Percentiles rank a stretch among this genome's conserved stretches.
Conservation (phyloP, 768 basidiomycete genomes). For the Lentinula sp. region DNA sequence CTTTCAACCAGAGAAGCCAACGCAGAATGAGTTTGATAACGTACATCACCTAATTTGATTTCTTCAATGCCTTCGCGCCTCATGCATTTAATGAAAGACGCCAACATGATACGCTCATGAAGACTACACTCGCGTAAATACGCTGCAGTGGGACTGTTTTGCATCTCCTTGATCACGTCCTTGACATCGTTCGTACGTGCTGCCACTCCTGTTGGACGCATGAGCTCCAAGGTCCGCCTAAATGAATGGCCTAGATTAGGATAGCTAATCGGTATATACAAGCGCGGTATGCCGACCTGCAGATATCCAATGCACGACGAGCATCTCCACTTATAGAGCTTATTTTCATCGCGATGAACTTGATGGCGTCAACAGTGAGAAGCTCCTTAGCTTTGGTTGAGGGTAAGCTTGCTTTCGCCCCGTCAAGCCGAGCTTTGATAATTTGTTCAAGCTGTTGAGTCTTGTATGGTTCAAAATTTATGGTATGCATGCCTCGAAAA, state of each 20-base stretch:
- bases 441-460: constrained; percentile 77
- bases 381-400: constrained; percentile 41
- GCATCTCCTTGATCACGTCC: constrained; percentile 78
- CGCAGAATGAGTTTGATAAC: constrained; percentile 14
- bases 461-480: constrained; percentile 89
- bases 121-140: constrained; percentile 79
- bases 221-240: constrained; percentile 82
- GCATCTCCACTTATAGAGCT: constrained; percentile 89
- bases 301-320: constrained; percentile 86
- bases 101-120: constrained; percentile 86
- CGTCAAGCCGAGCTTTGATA: constrained; percentile 72
- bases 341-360: constrained; percentile 71
- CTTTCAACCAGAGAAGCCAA: not conserved
- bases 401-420: constrained; percentile 45
- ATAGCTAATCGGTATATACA: not conserved
- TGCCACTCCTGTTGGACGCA: constrained; percentile 39
- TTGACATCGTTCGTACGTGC: constrained; percentile 70
- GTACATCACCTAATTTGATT: constrained; percentile 78
- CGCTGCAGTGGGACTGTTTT: constrained; percentile 84
- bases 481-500: constrained; percentile 73
- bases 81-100: constrained; percentile 75
- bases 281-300: constrained; percentile 42
- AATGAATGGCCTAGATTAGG: not conserved
- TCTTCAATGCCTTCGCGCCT: constrained; percentile 83
- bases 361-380: constrained; percentile 67